phyloP scores from a whole-genome alignment of 78 protist genomes.

The Emiliania huxleyi region DNA sequence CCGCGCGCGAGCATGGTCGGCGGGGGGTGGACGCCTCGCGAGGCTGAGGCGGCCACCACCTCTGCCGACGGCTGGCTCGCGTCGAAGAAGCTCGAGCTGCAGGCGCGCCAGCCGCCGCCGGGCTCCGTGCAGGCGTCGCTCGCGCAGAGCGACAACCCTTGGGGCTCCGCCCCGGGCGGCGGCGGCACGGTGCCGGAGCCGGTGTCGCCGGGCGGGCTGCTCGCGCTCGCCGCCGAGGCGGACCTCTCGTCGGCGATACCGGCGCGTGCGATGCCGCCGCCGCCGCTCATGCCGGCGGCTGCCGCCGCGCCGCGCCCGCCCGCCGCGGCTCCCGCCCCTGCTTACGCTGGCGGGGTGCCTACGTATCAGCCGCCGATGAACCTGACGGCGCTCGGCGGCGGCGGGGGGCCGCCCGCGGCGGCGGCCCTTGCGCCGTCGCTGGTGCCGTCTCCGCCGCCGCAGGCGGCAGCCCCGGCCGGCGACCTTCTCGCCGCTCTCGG shows the following conservation, averaged over 20 bases:
- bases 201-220: neutral
- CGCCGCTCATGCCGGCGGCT: neutral
- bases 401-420: neutral
- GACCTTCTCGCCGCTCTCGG: no score
- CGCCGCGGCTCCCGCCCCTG: neutral
- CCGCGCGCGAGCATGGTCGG: no score
- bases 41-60: neutral
- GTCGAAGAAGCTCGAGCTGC: neutral
- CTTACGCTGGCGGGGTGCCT: no score
- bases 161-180: neutral
- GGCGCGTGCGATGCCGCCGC: neutral
- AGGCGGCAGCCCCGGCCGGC: neutral
- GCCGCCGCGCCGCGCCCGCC: neutral
- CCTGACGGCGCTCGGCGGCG: neutral
- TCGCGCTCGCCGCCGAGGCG: neutral
- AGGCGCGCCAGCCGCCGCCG: neutral
- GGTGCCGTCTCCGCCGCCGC: neutral
- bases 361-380: neutral
- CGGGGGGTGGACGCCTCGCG: no score
- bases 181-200: neutral
- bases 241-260: neutral
- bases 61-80: neutral
- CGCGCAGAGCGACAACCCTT: neutral
- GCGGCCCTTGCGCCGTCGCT: neutral
- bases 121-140: neutral